Base-by-base conservation (phyloP, 495 filamentous ascomycete species). In the Neurospora cerealis region DNA sequence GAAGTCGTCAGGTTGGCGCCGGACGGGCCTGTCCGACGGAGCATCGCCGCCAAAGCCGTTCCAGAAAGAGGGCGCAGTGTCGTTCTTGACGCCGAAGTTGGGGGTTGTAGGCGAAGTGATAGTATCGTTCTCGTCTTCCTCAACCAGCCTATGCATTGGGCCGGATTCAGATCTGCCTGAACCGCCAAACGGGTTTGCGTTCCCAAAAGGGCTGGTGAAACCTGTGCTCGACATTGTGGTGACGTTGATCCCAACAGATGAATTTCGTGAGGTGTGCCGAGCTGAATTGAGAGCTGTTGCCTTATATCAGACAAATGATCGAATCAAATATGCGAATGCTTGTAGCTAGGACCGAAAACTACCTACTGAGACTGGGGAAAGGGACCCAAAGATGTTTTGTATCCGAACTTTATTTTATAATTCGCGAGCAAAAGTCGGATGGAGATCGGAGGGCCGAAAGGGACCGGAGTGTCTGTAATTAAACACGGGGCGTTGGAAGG, bases 1-100 rank as follows among this genome's bases (percentile, higher is more conserved):
- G 78, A 97, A 94, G 72, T 91, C 92, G 69, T 93, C 89, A 39
- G 86, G 82, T 71, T 85, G 83, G 3, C 81, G 82, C 4, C 82
- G 81, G 15, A 81, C 77, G 10, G 81, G 83, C 24, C 82, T 69
- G 74, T 86, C 84, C 24, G 73, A 71, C 4, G 83, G 69, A 32
- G 81, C 80, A 76, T 88, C 87, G 24, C 81, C 85, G 17, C 87
- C 85, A 76, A 89, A 89, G 7, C 83, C 78, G 17, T 76, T 80
- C 48, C 83, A 79, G 69, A 87, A 85, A 32, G 75, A 24, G 72
- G 79, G 75, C 40, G 75, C 75, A 38, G 78, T 70, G 5, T 34
- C 7, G 54, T 66, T 66, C 48, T 75, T 71, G 13, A 74, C 71
- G 9, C 79, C 80, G 75, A 88, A 88, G 72, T 79, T 84, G 34